Evolutionary conservation across 2,329 filamentous ascomycete genomes (phyloP).

Genomic region (Fusarium gaditjirri): DNA sequence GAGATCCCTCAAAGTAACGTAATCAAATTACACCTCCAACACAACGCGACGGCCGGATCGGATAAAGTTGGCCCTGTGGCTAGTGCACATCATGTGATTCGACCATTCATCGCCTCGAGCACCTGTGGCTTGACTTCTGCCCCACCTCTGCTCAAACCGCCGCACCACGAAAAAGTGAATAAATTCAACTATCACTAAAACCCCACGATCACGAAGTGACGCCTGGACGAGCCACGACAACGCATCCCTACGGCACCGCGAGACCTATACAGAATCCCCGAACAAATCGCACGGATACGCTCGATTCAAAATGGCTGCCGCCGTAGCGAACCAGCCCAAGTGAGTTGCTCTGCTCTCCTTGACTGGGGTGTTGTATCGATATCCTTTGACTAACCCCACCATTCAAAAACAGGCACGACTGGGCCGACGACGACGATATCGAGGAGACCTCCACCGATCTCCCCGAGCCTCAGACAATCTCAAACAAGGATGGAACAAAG

Average conservation of each 20-base stretch:
- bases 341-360: conserved; percentile 43
- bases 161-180: conserved; percentile 56
- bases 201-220: conserved; percentile 51
- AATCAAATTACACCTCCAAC: not conserved
- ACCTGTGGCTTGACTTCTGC: conserved; percentile 46
- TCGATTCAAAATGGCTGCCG: conserved; percentile 53
- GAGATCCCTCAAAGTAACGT: conserved; percentile 2
- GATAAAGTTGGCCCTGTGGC: conserved; percentile 37
- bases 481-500: conserved; percentile 98
- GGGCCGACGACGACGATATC: conserved; percentile 95
- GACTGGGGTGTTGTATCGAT: conserved; percentile 33
- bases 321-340: conserved; percentile 55
- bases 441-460: conserved; percentile 76
- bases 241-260: conserved; percentile 36
- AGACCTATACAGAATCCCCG: conserved; percentile 14
- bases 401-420: conserved; percentile 71
- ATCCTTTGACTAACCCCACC: conserved; percentile 52
- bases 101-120: conserved; percentile 2
- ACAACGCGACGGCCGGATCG: not conserved
- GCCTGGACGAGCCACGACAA: conserved; percentile 40
- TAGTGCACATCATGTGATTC: conserved; percentile 46
- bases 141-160: conserved; percentile 49
- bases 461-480: conserved; percentile 86
- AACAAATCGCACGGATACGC: conserved; percentile 29
- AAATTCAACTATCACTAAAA: conserved; percentile 53